Conservation (phyloP, 805 yeast genomes). For the Nadsonia fulvescens region DNA sequence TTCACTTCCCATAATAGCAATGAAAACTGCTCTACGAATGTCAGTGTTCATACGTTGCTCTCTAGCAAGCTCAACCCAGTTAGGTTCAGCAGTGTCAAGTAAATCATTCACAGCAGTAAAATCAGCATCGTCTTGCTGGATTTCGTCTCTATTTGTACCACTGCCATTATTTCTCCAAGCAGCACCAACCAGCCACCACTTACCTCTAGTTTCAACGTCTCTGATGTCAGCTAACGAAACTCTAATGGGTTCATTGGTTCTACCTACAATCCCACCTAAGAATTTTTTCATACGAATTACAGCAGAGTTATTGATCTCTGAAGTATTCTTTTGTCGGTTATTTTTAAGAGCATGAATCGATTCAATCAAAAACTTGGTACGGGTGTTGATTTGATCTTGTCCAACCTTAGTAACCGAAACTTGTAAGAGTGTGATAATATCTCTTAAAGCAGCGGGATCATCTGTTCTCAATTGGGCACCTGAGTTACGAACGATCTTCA, state of each 20-base stretch:
- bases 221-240: slow-evolving; percentile 72
- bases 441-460: slow-evolving; percentile 73
- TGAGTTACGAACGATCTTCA: slow-evolving; percentile 52
- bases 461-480: slow-evolving; percentile 81
- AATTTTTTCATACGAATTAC: slow-evolving; percentile 42
- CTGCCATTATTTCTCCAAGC: slow-evolving; percentile 73
- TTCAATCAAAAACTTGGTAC: slow-evolving; percentile 72
- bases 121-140: slow-evolving; percentile 21
- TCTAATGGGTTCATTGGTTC: slow-evolving; percentile 54
- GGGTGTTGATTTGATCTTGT: slow-evolving; percentile 26
- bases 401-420: slow-evolving; percentile 24
- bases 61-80: slow-evolving; percentile 76
- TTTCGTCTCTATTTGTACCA: slow-evolving; percentile 11
- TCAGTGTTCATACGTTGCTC: slow-evolving; percentile 91
- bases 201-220: slow-evolving; percentile 63
- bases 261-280: slow-evolving; percentile 32
- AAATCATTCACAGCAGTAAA: slow-evolving; percentile 36
- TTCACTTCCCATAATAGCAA: slow-evolving; percentile 87
- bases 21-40: slow-evolving; percentile 80
- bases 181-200: slow-evolving; percentile 98
- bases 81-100: slow-evolving; percentile 55
- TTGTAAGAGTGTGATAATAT: slow-evolving; percentile 47
- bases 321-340: slow-evolving; percentile 42
- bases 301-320: slow-evolving; percentile 20
- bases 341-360: slow-evolving; percentile 73